These are phyloP conservation scores for Bretziella fagacearum DNA, from an alignment of 2,329 filamentous ascomycete genomes.

Conservation along the genomic window DNA sequence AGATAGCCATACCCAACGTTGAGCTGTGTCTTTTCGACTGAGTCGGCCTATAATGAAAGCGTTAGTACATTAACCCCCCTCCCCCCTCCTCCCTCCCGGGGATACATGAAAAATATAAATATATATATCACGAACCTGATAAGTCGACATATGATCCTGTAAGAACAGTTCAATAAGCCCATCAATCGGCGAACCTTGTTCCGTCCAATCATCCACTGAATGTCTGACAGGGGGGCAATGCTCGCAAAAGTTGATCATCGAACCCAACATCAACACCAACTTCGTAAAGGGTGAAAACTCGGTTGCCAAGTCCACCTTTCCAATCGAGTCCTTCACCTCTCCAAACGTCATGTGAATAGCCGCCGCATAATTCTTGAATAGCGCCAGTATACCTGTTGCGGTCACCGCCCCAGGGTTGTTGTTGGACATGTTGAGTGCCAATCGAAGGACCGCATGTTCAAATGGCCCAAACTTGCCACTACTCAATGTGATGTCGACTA, in stretches of 20 bases:
- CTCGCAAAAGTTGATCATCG: conserved; percentile 77
- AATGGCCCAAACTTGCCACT: conserved; percentile 25
- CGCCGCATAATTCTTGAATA: conserved; percentile 32
- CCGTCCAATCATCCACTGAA: conserved; percentile 21
- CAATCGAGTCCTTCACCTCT: conserved; percentile 30
- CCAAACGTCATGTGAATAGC: conserved; percentile 36
- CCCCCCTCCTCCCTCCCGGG: too few species aligned
- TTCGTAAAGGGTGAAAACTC: conserved; percentile 39
- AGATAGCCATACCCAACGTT: conserved; percentile 80
- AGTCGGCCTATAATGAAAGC: conserved; percentile 37
- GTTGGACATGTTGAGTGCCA: conserved; percentile 77
- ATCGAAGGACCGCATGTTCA: conserved; percentile 39
- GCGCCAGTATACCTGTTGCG: conserved; percentile 44
- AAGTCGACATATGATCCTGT: conserved; percentile 45
- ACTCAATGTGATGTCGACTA: conserved; percentile 26
- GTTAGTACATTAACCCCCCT: conserved; percentile 13
- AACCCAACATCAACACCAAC: conserved; percentile 61
- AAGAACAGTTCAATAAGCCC: conserved; percentile 48
- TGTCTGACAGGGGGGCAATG: conserved; percentile 47
- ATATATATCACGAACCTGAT: conserved; percentile 40
- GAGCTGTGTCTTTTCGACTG: conserved; percentile 55
- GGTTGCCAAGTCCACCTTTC: conserved; percentile 31
- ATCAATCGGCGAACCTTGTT: conserved; percentile 31
- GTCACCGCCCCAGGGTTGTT: conserved; percentile 54
- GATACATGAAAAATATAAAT: background rate